A percentile compares a stretch with the other conserved stretches of the same genome.
These are phyloP conservation scores for Vitis cinerea DNA, from an alignment of 164 flowering plant species.

Conservation along the genomic window DNA sequence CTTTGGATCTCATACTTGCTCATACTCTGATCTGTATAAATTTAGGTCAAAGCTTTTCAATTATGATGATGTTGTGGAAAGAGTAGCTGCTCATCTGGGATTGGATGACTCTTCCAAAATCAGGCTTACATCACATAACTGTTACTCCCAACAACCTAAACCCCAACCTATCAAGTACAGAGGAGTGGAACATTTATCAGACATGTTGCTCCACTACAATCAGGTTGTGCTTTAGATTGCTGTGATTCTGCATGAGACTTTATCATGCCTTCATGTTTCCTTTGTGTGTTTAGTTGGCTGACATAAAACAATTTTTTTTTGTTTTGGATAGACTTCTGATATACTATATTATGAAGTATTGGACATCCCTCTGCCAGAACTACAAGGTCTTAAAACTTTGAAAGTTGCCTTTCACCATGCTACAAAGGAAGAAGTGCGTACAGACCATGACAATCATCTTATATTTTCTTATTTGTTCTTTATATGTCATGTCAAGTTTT, in stretches of 20 bases:
- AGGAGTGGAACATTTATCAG: conserved; percentile 61
- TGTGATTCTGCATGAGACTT: too few species aligned
- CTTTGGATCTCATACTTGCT: too few species aligned
- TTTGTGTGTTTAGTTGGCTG: background rate
- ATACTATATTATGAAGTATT: conserved; percentile 79
- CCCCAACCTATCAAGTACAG: conserved; percentile 67
- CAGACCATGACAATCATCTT: background rate
- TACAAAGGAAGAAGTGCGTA: conserved; percentile 37
- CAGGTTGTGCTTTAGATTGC: too few species aligned
- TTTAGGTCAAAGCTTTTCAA: conserved; percentile 61
- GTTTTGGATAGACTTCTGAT: conserved; percentile 54
- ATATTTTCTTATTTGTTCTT: too few species aligned
- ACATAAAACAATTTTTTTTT: background rate
- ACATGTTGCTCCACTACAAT: conserved; percentile 13
- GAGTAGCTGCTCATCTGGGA: conserved; percentile 65
- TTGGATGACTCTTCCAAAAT: conserved; percentile 79
- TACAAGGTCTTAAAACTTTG: conserved; percentile 43
- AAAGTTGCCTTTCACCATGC: conserved; percentile 43
- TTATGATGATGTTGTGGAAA: conserved; percentile 88
- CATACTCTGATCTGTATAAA: background rate
- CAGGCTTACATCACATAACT: conserved; percentile 79
- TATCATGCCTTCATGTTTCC: background rate
- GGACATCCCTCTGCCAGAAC: conserved; percentile 80
- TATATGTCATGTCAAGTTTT: too few species aligned
- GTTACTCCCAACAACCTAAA: conserved; percentile 72